These are phyloP conservation scores for Solanum sitiens DNA, from an alignment of 257 asterid genomes.

Conservation along the genomic window DNA sequence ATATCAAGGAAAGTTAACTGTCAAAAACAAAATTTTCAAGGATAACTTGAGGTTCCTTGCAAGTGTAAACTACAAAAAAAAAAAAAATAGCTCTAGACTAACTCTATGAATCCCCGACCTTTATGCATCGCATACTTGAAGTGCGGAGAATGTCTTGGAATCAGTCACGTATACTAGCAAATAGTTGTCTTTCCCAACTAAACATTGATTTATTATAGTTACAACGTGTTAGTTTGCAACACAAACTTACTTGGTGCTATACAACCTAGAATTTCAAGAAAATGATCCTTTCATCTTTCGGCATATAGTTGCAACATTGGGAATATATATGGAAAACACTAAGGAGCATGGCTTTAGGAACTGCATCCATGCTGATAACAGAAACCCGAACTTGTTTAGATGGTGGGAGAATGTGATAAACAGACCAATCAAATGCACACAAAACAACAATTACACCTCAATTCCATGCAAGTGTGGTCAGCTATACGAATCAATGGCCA, in stretches of 20 bases:
- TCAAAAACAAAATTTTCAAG: not conserved
- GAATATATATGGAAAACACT: not conserved
- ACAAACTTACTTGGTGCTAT: not conserved
- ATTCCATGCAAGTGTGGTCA: not conserved
- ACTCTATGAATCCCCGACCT: not conserved
- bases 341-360: not conserved
- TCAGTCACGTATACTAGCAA: not conserved
- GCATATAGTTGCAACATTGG: not conserved
- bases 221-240: not conserved
- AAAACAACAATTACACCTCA: not conserved
- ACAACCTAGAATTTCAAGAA: not conserved
- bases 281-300: not conserved
- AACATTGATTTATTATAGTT: not conserved
- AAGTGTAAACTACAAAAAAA: not conserved
- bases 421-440: not conserved
- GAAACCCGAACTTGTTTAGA: not conserved
- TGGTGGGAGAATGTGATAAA: not conserved
- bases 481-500: not conserved
- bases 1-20: not conserved
- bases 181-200: not conserved
- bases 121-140: not conserved
- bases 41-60: not conserved
- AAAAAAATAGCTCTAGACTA: not conserved
- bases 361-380: not conserved
- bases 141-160: not conserved